Conservation (phyloP, 164 flowering plant species). For the Amborella trichopoda region DNA sequence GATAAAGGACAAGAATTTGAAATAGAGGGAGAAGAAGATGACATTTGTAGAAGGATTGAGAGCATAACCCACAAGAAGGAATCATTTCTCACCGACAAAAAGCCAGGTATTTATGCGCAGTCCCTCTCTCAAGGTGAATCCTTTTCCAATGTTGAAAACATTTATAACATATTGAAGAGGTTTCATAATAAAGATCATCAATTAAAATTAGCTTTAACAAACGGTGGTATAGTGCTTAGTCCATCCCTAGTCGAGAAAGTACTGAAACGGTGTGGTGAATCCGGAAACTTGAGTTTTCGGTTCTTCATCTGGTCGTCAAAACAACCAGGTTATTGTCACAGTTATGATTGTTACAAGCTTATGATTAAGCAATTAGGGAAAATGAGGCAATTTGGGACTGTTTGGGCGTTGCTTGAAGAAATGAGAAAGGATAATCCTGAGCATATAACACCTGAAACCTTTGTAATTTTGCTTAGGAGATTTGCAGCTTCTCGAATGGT, state of each 20-base stretch:
- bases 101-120: not conserved
- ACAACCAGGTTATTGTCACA: slow-evolving; percentile 63
- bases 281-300: slow-evolving; percentile 69
- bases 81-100: too few species aligned
- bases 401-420: slow-evolving; percentile 85
- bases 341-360: slow-evolving; percentile 62
- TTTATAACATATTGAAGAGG: slow-evolving; percentile 52
- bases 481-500: slow-evolving; percentile 83
- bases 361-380: slow-evolving; percentile 64
- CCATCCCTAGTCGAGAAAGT: slow-evolving; percentile 60
- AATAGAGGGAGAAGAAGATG: too few species aligned
- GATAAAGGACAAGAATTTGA: too few species aligned
- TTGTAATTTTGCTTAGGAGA: slow-evolving; percentile 72
- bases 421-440: slow-evolving; percentile 62
- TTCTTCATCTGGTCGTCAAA: slow-evolving; percentile 78
- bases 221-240: slow-evolving; percentile 41
- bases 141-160: slow-evolving; percentile 57
- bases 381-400: slow-evolving; percentile 86
- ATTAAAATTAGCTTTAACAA: slow-evolving; percentile 61
- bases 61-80: too few species aligned
- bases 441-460: slow-evolving; percentile 49
- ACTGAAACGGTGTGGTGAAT: slow-evolving; percentile 78
- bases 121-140: slow-evolving; percentile 34
- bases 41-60: too few species aligned
- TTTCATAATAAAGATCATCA: slow-evolving; percentile 72